These are phyloP conservation scores for Epicoccum sorghinum DNA, from an alignment of 2,329 filamentous ascomycete species.

Conservation along the genomic window DNA sequence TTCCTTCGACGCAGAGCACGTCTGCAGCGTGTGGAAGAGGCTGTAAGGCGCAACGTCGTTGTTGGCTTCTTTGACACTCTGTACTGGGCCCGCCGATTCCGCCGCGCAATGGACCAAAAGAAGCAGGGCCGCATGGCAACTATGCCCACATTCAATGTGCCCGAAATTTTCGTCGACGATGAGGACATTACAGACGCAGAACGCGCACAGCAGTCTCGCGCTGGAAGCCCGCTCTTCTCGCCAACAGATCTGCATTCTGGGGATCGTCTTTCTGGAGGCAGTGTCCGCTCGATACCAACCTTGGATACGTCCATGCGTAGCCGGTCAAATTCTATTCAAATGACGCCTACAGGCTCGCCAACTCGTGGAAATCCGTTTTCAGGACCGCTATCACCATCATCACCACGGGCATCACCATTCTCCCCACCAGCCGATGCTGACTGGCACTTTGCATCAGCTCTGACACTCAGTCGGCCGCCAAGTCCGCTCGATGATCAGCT, in stretches of 20 bases:
- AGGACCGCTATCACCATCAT: conserved; percentile 17
- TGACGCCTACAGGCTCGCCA: conserved; percentile 44
- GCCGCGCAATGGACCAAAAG: conserved; percentile 74
- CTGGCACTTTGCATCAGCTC: conserved; percentile 56
- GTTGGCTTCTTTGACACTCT: conserved; percentile 95
- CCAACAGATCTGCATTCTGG: conserved; percentile 36
- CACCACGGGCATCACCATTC: conserved; percentile 38
- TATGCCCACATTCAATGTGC: conserved; percentile 80
- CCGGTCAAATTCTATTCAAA: conserved; percentile 48
- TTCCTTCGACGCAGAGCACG: conserved; percentile 89
- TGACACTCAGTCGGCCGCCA: conserved; percentile 48
- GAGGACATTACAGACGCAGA: conserved; percentile 61
- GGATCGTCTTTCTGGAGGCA: conserved; percentile 35
- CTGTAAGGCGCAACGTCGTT: conserved; percentile 87
- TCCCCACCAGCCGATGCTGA: conserved; percentile 40
- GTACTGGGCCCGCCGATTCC: conserved; percentile 86
- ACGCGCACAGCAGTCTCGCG: conserved; percentile 44
- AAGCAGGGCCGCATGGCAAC: conserved; percentile 74
- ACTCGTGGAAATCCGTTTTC: conserved; percentile 29
- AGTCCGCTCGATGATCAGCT: conserved; percentile 43
- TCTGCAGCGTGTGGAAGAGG: conserved; percentile 92
- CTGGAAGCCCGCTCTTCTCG: conserved; percentile 42
- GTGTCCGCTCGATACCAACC: conserved; percentile 33
- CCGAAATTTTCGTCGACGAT: conserved; percentile 89
- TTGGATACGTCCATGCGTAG: conserved; percentile 40